phyloP scores from a whole-genome alignment of 495 filamentous ascomycete genomes.

The Aspergillus mulundensis region DNA sequence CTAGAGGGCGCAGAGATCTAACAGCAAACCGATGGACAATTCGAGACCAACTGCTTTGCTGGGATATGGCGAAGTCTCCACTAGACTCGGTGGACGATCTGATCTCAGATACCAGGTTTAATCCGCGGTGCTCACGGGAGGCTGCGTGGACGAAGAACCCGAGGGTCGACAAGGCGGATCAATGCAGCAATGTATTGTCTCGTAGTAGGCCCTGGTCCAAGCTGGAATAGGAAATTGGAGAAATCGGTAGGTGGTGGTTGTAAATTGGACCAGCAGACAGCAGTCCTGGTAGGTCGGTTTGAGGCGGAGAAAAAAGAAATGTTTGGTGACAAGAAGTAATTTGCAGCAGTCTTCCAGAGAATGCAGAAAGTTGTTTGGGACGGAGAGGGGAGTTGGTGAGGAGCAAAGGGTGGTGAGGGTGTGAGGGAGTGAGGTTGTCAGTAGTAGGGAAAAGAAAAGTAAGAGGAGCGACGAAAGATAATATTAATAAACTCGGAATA shows the following conservation, averaged over 20 bases:
- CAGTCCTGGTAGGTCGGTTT: neutral
- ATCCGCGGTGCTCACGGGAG: neutral
- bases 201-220: neutral
- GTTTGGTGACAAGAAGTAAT: slow-evolving; percentile 6
- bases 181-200: neutral
- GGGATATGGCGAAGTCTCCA: slow-evolving; percentile 4
- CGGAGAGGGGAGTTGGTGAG: neutral
- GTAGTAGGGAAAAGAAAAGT: neutral
- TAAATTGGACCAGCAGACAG: slow-evolving; percentile 26
- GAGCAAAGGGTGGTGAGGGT: neutral
- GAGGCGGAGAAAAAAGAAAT: slow-evolving; percentile 9
- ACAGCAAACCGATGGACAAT: slow-evolving; percentile 23
- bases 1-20: slow-evolving; percentile 25
- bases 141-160: neutral
- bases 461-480: neutral
- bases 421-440: no score
- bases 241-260: slow-evolving; percentile 16
- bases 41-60: slow-evolving; percentile 18
- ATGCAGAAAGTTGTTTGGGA: neutral
- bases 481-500: neutral
- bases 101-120: neutral
- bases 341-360: slow-evolving; percentile 25
- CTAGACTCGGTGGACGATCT: neutral
- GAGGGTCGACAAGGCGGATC: neutral
- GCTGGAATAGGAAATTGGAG: neutral